Evolutionary conservation across 371 early-diverging fungal genomes (phyloP).

Genomic region (Encephalitozoon cuniculi): DNA sequence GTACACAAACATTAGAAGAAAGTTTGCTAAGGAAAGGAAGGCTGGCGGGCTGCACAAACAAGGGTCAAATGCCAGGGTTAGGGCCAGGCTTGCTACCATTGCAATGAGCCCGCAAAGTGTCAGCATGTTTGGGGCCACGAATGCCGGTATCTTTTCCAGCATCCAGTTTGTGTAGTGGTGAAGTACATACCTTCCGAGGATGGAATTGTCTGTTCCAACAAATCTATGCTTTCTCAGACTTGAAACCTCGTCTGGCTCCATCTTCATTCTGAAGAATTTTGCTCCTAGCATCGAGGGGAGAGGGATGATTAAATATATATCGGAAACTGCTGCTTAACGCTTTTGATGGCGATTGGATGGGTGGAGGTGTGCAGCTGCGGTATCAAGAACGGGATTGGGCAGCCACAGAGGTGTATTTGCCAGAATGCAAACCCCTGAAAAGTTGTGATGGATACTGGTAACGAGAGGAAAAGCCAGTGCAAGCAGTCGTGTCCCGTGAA

Average conservation of each 20-base stretch:
- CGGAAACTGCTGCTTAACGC: background rate
- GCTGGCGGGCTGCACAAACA: constrained; percentile 67
- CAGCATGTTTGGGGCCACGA: constrained; percentile 89
- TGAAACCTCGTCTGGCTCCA: constrained; percentile 25
- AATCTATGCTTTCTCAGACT: constrained; percentile 73
- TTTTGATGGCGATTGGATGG: background rate
- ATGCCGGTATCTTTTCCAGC: constrained; percentile 73
- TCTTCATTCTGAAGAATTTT: background rate
- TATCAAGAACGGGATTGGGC: background rate
- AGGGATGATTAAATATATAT: background rate
- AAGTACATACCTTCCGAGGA: constrained; percentile 70
- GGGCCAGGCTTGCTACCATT: constrained; percentile 30
- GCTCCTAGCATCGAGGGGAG: background rate
- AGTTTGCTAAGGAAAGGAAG: constrained; percentile 72
- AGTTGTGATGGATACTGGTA: background rate
- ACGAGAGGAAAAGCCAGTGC: background rate
- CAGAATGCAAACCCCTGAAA: background rate
- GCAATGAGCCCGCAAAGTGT: constrained; percentile 74
- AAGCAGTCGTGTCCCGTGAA: background rate
- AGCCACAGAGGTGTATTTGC: background rate
- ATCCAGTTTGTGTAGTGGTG: constrained; percentile 76
- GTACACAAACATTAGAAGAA: constrained; percentile 77
- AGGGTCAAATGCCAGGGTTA: constrained; percentile 66
- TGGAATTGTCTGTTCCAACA: constrained; percentile 71
- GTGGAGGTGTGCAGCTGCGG: background rate